Base-by-base conservation (phyloP, 768 basidiomycete genomes). In the Boletus pseudopeckii region DNA sequence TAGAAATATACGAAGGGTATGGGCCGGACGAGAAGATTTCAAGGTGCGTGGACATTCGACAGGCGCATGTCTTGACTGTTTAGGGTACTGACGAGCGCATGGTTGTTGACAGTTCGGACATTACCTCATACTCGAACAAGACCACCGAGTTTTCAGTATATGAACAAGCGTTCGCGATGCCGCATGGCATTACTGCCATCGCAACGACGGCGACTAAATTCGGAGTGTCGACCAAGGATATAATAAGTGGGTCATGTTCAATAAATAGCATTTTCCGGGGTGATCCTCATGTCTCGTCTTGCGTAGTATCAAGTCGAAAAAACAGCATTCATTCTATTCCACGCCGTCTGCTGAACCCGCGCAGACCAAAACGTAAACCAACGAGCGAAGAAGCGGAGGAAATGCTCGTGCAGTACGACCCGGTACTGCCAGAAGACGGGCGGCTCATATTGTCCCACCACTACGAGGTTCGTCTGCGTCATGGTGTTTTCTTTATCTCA, bases 1-100 rank as follows among this genome's bases (percentile, higher is more conserved):
- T 94, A 4, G 96, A 98, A 72, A 72, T 97, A 44, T 97, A 94
- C 68, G 95, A 98, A 67, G 90, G 91, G 0, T 60, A 72, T 18
- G 72, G 72, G 2, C 66, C 79, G 7, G 88, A 91, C 64, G 82
- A 88, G 34, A 88, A 88, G 70, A 85, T 76, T 8, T 72, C 72
- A 55, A 93, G 90, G 92, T 90, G 53, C 6, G 83, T 71, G 17
- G 14, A 22, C 15, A 24, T n/a, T n/a, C 1, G 4, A 36, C 18
- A 18, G 1, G 50, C 24, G 24, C 50, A 38, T 45, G n/a, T 33
- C 42, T 15, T 75, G 24, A 5, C 73, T 65, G 45, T 11, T 53
- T 11, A 2, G 11, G 14, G 17, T 26, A 11, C 43, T 54, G 45
- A 57, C 30, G 22, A 15, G 30, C 7, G 38, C 14, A 13, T 24